These are phyloP conservation scores for Torulaspora pretoriensis DNA, from an alignment of 1,139 yeast genomes.

Conservation along the genomic window DNA sequence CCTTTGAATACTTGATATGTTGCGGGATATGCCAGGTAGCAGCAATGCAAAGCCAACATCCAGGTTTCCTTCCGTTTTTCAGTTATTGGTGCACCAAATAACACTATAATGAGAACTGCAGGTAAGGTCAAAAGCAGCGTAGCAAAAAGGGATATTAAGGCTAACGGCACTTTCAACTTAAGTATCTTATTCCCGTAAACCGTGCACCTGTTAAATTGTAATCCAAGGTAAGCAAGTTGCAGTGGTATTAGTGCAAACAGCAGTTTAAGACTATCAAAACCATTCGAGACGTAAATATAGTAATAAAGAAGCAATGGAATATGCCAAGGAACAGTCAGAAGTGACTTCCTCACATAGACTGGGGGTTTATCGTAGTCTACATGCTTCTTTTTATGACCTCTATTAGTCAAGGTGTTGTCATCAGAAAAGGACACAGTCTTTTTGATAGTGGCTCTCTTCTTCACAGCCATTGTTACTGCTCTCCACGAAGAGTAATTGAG, in stretches of 20 bases:
- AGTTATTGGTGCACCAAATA: slow-evolving; percentile 86
- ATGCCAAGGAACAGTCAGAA: slow-evolving; percentile 48
- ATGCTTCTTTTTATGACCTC: slow-evolving; percentile 27
- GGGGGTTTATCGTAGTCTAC: slow-evolving; percentile 33
- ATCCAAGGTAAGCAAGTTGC: slow-evolving; percentile 30
- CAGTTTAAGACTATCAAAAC: slow-evolving; percentile 37
- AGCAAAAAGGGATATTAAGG: slow-evolving; percentile 39
- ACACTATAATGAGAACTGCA: slow-evolving; percentile 48
- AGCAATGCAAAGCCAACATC: slow-evolving; percentile 60
- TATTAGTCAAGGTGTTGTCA: slow-evolving; percentile 31
- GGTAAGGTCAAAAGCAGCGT: slow-evolving; percentile 49
- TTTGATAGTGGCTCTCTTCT: slow-evolving; percentile 29
- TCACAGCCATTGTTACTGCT: slow-evolving; percentile 21
- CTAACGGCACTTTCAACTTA: slow-evolving; percentile 38
- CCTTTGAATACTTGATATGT: slow-evolving; percentile 62
- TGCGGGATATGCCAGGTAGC: slow-evolving; percentile 51
- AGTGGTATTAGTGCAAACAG: slow-evolving; percentile 29
- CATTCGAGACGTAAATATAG: slow-evolving; percentile 37
- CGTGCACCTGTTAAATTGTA: slow-evolving; percentile 32
- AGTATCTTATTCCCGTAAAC: slow-evolving; percentile 35
- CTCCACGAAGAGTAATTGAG: background rate
- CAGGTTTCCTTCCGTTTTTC: slow-evolving; percentile 55
- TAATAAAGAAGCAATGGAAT: slow-evolving; percentile 40
- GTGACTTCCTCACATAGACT: slow-evolving; percentile 35
- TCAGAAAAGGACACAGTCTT: slow-evolving; percentile 41